Base-by-base conservation (phyloP, 768 basidiomycete genomes). In the Arthromyces matolae region DNA sequence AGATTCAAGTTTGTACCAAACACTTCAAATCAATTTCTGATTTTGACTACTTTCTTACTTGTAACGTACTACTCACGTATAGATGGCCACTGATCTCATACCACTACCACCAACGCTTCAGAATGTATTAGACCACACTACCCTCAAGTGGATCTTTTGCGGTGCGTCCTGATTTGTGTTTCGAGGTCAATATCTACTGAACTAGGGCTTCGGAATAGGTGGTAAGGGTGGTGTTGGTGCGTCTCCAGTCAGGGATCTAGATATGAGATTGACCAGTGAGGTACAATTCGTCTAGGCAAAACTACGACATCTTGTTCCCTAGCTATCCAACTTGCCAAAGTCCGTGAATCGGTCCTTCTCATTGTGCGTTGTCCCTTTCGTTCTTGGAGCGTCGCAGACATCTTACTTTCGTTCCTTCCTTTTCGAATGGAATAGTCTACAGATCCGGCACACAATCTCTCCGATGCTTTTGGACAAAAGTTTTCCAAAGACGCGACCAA, bases 401-500 rank as follows among this genome's bases (percentile, higher is more conserved):
- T 41, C 10, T 44, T 34, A 40, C 38, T 12, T 7, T 25, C 41
- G 8, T 16, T 25, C 2, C 3, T 33, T 44, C 18, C 43, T 38
- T 19, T 10, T 48, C 18, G 9, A 10, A 19, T 36, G 10, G 22
- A 5, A 16, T 36, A 96, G 93, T 97, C 95, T 7, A 99, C 96
- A 7, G 96, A 99, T 69, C 96, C 96, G n/a, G 96, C 96, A 29
- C 96, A 99, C 75, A 99, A 99, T 68, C 73, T 99, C 33, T 97
- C 94, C 8, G 95, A 99, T 69, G 93, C 96, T 13, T 98, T 98
- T 66, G 90, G 92, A 18, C 96, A 99, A 64, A 98, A 99, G 72
- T 99, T 99, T 71, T 92, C 90, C 51, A 98, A 98, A 63, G 96
- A 99, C 64, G 96, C 96, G 25, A 98, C 93, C 7, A 90, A 89